Base-by-base conservation (phyloP, 805 yeast species). In the Pichia cabralensis region DNA sequence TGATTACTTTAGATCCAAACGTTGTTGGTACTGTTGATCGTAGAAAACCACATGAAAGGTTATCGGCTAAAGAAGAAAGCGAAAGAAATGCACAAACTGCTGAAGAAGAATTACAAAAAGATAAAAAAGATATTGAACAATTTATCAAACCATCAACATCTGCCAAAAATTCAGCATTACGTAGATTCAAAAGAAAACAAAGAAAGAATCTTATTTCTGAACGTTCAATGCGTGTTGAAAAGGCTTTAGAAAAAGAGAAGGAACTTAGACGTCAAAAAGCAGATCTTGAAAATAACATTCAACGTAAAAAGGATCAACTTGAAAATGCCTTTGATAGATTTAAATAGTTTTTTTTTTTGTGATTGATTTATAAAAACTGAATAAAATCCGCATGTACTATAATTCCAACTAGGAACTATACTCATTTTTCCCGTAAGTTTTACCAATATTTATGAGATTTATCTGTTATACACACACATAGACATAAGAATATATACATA, bases 1-100 rank as follows among this genome's bases (percentile, higher is more conserved):
- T 94, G 62, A 92, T 92, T 41, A 67, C 94, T 1, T 63, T 92
- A 51, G 95, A 92, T 66, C 97, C 97, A 38, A 72, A 69, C 49
- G 74, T 69, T 34, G 80, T 92, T 46, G 98, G 98, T 46, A 68
- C 75, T 5, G 86, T 92, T 12, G 89, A 84, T 49, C 71, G 71
- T 46, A 67, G 79, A 36, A 80, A 89, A 5, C 65, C 71, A 12
- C 60, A 64, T 12, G 64, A 70, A 36, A 71, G 96, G 49, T 60
- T 80, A 52, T 72, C 74, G 31, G 78, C 84, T 1, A 61, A 72
- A 37, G 76, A 77, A 32, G 49, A 73, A 27, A 62, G 65, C 14
- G 72, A 68, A 41, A 44, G 69, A 25, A 58, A 63, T 1, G 49
- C 47, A 9, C 32, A n/a, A 11, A 11, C 24, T 2, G 6, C 28